Evolutionary conservation across 106 monocot species (phyloP).

Genomic region (Xerophyta viscosa): DNA sequence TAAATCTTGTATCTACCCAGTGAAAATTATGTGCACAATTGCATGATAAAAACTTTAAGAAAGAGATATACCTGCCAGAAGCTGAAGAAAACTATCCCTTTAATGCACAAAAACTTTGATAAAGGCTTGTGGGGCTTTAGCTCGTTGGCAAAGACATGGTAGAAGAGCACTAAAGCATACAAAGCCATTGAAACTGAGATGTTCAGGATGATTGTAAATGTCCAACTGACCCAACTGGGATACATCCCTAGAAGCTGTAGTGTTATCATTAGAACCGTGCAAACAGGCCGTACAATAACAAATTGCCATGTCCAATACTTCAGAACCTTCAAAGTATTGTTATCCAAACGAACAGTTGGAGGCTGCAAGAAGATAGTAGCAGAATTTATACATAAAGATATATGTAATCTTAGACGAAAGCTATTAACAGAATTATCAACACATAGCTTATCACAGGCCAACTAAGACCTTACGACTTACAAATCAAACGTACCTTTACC

Average conservation of each 20-base stretch:
- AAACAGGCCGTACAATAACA: constrained; percentile 79
- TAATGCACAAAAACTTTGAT: constrained; percentile 67
- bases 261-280: constrained; percentile 76
- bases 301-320: constrained; percentile 99
- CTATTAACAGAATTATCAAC: no score
- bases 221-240: constrained; percentile 80
- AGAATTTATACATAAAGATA: no score
- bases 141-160: constrained; percentile 48
- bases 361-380: no score
- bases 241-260: constrained; percentile 59
- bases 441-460: no score
- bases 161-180: constrained; percentile 37
- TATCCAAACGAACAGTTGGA: constrained; percentile 58
- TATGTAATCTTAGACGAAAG: no score
- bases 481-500: no score
- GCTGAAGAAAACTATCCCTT: constrained; percentile 95
- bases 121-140: constrained; percentile 36
- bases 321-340: constrained; percentile 67
- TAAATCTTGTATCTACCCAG: no score
- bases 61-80: constrained; percentile 86
- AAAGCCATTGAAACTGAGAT: constrained; percentile 42
- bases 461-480: no score
- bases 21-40: no score
- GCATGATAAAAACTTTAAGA: no score
- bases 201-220: constrained; percentile 30